Percentiles rank a stretch among this genome's conserved stretches.
Evolutionary conservation across 495 filamentous ascomycete genomes (phyloP).

Genomic region (Xylaria longipes): DNA sequence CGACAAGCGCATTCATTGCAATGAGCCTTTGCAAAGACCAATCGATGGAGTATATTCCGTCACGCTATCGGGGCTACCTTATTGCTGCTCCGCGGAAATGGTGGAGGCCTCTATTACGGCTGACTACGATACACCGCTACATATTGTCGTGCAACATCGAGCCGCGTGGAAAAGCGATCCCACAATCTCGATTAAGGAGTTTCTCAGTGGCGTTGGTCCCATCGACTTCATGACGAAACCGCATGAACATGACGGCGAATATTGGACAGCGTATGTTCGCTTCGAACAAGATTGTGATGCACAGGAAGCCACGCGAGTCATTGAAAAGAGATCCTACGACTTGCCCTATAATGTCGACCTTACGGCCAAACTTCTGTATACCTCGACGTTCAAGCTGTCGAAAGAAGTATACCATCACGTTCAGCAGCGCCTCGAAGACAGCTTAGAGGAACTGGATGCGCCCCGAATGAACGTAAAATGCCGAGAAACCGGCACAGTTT

Average conservation of each 20-base stretch:
- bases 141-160: neutral
- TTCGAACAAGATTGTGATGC: constrained; percentile 6
- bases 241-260: neutral
- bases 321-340: neutral
- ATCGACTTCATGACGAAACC: constrained; percentile 6
- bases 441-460: neutral
- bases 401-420: constrained; percentile 11
- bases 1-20: neutral
- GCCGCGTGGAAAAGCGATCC: neutral
- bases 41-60: neutral
- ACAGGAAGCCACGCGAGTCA: neutral
- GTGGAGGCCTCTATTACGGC: neutral
- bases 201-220: neutral
- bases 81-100: neutral
- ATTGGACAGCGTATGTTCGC: neutral
- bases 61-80: neutral
- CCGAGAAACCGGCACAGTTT: neutral
- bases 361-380: neutral
- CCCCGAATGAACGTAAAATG: neutral
- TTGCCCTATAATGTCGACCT: neutral
- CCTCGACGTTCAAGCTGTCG: constrained; percentile 12
- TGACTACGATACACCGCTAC: neutral
- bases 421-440: neutral
- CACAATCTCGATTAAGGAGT: neutral
- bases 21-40: neutral